Evolutionary conservation across 2,329 filamentous ascomycete species (phyloP), one percentile per base, ranked within the genome.

Genomic region (Cylindrodendrum hubeiense): DNA sequence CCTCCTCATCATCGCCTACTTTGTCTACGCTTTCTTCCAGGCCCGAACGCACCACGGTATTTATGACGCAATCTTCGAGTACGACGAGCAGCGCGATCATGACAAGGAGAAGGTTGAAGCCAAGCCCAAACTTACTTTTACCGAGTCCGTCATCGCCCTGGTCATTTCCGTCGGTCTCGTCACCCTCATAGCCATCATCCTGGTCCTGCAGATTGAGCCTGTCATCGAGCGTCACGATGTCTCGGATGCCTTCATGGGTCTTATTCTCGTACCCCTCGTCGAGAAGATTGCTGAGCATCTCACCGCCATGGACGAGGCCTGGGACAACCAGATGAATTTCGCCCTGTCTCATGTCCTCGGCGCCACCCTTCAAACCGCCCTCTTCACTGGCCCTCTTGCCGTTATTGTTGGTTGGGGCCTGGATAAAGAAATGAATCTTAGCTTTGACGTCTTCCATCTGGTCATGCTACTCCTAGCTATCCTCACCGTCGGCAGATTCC

Each of bases 211-310:
- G 74, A 96, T 96, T 63, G 85, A 89, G 39, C 83, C 80, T 72
- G 87, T 88, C 5, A 85, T 88, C 39, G 71, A 80, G 39, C 70
- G 79, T 22, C 79, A 79, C 21, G 70, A 77, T 61, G 79, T 89
- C 17, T 84, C 84, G 0, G 85, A 87, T 59, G 81, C 86, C 1
- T 87, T 87, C 67, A 86, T 88, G 79, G 86, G 93, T 73, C 83
- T 97, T 39, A 95, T 96, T 69, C 85, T 97, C 1, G 87, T 96
- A 5, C 91, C 93, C 4, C 85, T 97, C 0, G 93, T 96, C 6
- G 94, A 97, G 76, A 97, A 97, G 79, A 90, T 92, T 3, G 93
- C 93, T 13, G 93, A 97, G 79, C 93, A 97, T 79, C 82, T 97
- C 50, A 95, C 92, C 2, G 92, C 93, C 44, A 85, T 97, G 63